Percentiles rank a stretch among this genome's conserved stretches.
phyloP scores from a whole-genome alignment of 2,329 filamentous ascomycete genomes.

The Botrytis pseudocinerea region DNA sequence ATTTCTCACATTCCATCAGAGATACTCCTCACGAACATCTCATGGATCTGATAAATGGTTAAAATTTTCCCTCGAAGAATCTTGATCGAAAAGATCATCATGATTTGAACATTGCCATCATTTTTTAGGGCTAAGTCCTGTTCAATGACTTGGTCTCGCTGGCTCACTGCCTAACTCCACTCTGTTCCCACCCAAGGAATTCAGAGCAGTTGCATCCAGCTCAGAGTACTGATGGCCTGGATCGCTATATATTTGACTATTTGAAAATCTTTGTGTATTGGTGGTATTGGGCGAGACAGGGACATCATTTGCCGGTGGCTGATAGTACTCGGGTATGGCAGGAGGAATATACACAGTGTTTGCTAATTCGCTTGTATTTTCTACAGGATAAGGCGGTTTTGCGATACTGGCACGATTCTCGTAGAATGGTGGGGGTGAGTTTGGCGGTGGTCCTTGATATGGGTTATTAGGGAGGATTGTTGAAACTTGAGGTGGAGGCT shows the following conservation, averaged over 20 bases:
- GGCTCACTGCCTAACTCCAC: neutral
- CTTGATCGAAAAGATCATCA: too few relatives aligned
- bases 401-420: neutral
- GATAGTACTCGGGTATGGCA: neutral
- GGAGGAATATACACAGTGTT: slow-evolving; percentile 6
- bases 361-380: neutral
- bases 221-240: neutral
- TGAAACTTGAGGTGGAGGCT: neutral
- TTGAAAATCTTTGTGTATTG: neutral
- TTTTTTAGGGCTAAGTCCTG: neutral
- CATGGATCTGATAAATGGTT: too few relatives aligned
- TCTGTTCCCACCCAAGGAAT: neutral
- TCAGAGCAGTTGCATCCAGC: neutral
- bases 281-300: neutral
- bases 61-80: too few relatives aligned
- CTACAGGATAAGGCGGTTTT: neutral
- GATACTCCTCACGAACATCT: neutral
- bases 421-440: neutral
- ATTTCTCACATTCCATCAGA: neutral
- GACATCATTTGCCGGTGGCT: neutral
- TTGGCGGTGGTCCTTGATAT: neutral
- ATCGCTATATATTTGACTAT: neutral
- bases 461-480: neutral
- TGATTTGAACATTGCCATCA: neutral
- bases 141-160: neutral